A percentile compares a stretch with the other conserved stretches of the same genome.
phyloP scores from a whole-genome alignment of 2,329 filamentous ascomycete species.

The Arthroderma uncinatum region DNA sequence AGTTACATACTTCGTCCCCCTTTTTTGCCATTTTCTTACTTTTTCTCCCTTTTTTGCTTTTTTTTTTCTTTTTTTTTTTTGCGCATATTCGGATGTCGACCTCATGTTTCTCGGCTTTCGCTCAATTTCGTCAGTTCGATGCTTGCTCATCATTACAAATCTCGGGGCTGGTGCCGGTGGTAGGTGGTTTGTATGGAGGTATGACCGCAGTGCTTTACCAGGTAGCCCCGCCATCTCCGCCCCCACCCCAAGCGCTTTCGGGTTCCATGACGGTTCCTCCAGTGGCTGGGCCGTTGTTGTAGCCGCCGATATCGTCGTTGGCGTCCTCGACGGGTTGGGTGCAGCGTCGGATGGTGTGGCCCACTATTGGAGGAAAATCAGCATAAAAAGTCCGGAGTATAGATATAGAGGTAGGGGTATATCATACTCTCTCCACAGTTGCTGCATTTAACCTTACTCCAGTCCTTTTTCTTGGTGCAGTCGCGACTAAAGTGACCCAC shows the following conservation, averaged over 20 bases:
- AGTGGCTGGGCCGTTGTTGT: conserved; percentile 2
- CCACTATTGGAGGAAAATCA: conserved; percentile 25
- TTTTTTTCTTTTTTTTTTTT: not conserved
- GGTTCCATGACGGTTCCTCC: not conserved
- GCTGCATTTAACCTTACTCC: conserved; percentile 35
- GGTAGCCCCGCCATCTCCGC: not conserved
- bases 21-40: not conserved
- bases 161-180: too few species aligned
- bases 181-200: not conserved
- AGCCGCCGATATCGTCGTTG: conserved; percentile 14
- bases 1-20: not conserved
- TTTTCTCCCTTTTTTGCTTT: not conserved
- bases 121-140: not conserved
- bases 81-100: not conserved
- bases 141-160: not conserved
- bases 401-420: not conserved
- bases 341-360: conserved; percentile 35
- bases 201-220: conserved; percentile 4
- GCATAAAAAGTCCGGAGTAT: not conserved
- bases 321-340: conserved; percentile 19
- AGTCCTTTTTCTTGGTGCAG: conserved; percentile 36
- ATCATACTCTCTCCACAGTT: conserved; percentile 35
- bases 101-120: not conserved
- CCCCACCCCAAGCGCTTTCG: not conserved
- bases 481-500: conserved; percentile 35